Evolutionary conservation across 345 rosid genomes (phyloP), one percentile per base, ranked within the genome.

Genomic region (Heritiera littoralis): DNA sequence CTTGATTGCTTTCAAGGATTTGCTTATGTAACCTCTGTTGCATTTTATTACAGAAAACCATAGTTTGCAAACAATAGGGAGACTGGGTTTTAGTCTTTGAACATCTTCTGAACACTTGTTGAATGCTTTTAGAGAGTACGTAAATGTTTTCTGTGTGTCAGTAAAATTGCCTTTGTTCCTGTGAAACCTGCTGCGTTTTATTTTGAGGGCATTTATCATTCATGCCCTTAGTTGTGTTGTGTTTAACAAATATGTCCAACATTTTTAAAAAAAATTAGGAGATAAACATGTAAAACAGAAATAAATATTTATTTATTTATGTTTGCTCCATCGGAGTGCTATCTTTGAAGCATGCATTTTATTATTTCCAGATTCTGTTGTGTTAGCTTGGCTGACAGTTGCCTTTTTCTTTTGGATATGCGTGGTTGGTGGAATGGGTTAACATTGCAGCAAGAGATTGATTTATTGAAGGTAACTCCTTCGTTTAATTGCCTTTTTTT

Each of bases 381-480:
- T 32, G 59, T 74, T 65, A 70, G 15, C 56, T 76, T 90, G 63
- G 77, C 89, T 88, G 76, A 89, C 80, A 77, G 75, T 81, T 84
- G 60, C 59, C 81, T 28, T 80, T 60, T 84, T 85, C 81, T 79
- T 69, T 84, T 85, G 79, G 74, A 30, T 83, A 43, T 30, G 35
- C 67, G 80, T 80, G 69, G 46, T 76, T 54, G 70, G 72, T 77
- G 88, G 88, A 81, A 80, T 75, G 75, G 30, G 17, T 79, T 77
- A 73, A 64, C 79, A 76, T 83, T 81, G 76, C 95, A 97, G 99
- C 99, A 94, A 97, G 99, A 97, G 86, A 97, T 97, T 83, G 99
- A 97, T 86, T 82, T 96, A 75, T 82, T 96, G 83, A 96, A 96
- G 99, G 99, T 96, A 90, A 46, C 61, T 66, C 41, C 78, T 71